A percentile compares a stretch with the other conserved stretches of the same genome.
These are phyloP conservation scores for Cylindrotheca closterium DNA, from an alignment of 108 stramenopile genomes.

Conservation along the genomic window DNA sequence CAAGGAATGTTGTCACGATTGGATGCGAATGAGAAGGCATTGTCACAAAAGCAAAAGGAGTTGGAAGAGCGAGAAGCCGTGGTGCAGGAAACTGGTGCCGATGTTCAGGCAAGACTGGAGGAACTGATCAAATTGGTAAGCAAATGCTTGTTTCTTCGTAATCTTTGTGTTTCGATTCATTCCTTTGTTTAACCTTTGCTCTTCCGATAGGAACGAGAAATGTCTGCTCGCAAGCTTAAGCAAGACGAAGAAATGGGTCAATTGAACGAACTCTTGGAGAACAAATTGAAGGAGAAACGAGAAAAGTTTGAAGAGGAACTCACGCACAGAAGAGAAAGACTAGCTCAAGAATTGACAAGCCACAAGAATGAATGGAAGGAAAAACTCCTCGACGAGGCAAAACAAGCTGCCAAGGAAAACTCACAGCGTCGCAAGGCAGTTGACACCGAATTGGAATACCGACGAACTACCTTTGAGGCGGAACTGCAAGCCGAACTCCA, in stretches of 20 bases:
- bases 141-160: neutral
- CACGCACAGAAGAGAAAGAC: conserved; percentile 15
- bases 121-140: conserved; percentile 27
- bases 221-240: conserved; percentile 5
- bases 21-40: conserved; percentile 21
- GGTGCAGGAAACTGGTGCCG: conserved; percentile 20
- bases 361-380: conserved; percentile 35
- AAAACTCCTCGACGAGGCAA: conserved; percentile 17
- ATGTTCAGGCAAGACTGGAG: conserved; percentile 13
- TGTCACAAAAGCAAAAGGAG: conserved; percentile 29
- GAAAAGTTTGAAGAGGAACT: conserved; percentile 21
- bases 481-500: conserved; percentile 15
- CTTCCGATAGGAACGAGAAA: conserved; percentile 19
- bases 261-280: conserved; percentile 3
- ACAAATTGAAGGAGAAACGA: conserved; percentile 9
- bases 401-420: conserved; percentile 14
- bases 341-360: conserved; percentile 4
- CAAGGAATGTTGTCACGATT: conserved; percentile 31
- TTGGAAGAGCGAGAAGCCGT: conserved; percentile 20
- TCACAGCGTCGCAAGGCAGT: conserved; percentile 3
- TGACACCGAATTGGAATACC: conserved; percentile 2
- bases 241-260: conserved; percentile 8
- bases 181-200: no score
- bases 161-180: neutral
- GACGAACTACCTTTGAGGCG: conserved; percentile 4